These are phyloP conservation scores for Cercospora berteroae DNA, from an alignment of 2,329 filamentous ascomycete species.

Conservation along the genomic window DNA sequence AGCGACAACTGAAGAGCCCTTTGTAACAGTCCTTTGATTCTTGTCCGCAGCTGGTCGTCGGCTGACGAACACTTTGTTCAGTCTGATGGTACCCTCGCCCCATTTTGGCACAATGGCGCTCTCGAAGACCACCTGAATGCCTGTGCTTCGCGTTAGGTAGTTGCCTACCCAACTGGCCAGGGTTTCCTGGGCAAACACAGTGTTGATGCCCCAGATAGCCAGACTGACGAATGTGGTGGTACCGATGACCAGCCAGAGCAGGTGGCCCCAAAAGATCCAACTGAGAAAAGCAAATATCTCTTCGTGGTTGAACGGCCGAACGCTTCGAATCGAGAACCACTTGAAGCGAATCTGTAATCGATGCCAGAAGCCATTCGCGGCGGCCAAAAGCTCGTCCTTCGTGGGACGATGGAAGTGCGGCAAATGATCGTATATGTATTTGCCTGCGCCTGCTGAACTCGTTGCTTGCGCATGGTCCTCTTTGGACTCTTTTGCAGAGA, in stretches of 20 bases:
- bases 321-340: conserved; percentile 94
- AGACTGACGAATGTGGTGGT: conserved; percentile 97
- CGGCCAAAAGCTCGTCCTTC: conserved; percentile 88
- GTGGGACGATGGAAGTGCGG: conserved; percentile 77
- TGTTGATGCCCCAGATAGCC: conserved; percentile 87
- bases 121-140: conserved; percentile 92
- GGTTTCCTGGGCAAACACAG: conserved; percentile 95
- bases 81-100: conserved; percentile 91
- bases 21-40: conserved; percentile 62
- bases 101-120: conserved; percentile 96
- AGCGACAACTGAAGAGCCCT: conserved; percentile 81
- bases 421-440: conserved; percentile 54
- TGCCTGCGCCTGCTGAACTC: conserved; percentile 21
- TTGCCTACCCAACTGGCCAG: conserved; percentile 91
- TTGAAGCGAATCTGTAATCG: conserved; percentile 89
- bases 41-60: conserved; percentile 73
- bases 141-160: conserved; percentile 90
- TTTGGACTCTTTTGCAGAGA: conserved; percentile 22
- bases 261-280: conserved; percentile 89
- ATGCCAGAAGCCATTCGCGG: conserved; percentile 90
- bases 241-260: conserved; percentile 93
- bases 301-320: conserved; percentile 89
- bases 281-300: conserved; percentile 95
- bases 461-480: conserved; percentile 19
- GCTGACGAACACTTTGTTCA: conserved; percentile 95